Evolutionary conservation across 306 rosid genomes (phyloP).

Genomic region (Cucurbita argyrosperma): DNA sequence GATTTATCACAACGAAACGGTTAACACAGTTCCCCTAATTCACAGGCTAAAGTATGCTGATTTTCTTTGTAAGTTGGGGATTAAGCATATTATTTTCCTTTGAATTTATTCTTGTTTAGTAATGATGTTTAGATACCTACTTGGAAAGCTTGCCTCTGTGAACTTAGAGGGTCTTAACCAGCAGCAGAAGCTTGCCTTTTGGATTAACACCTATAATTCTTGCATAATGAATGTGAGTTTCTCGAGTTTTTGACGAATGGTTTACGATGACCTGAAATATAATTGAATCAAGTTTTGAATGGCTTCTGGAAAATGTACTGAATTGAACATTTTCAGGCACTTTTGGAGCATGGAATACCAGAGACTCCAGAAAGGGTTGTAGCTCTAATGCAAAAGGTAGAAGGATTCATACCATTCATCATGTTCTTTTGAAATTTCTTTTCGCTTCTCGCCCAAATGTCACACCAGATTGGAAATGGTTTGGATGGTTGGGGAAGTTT

Average conservation of each 20-base stretch:
- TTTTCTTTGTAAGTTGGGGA: neutral
- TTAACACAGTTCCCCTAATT: slow-evolving; percentile 41
- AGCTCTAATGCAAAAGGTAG: slow-evolving; percentile 73
- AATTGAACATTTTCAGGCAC: slow-evolving; percentile 28
- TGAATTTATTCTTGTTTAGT: neutral
- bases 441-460: neutral
- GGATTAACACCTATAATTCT: slow-evolving; percentile 26
- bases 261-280: neutral
- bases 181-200: slow-evolving; percentile 53
- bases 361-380: slow-evolving; percentile 88
- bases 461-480: neutral
- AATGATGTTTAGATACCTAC: slow-evolving; percentile 38
- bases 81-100: neutral
- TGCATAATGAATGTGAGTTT: slow-evolving; percentile 67
- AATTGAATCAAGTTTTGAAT: neutral
- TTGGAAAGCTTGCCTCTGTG: slow-evolving; percentile 64
- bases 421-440: neutral
- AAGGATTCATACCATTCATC: neutral
- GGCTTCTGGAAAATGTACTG: too few species aligned
- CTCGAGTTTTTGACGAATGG: neutral
- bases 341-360: slow-evolving; percentile 70
- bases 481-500: neutral
- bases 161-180: slow-evolving; percentile 70
- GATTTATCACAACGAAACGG: slow-evolving; percentile 42
- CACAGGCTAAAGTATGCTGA: slow-evolving; percentile 59